phyloP scores from a whole-genome alignment of 192 early-diverging fungal species.

The Pilaira anomala region DNA sequence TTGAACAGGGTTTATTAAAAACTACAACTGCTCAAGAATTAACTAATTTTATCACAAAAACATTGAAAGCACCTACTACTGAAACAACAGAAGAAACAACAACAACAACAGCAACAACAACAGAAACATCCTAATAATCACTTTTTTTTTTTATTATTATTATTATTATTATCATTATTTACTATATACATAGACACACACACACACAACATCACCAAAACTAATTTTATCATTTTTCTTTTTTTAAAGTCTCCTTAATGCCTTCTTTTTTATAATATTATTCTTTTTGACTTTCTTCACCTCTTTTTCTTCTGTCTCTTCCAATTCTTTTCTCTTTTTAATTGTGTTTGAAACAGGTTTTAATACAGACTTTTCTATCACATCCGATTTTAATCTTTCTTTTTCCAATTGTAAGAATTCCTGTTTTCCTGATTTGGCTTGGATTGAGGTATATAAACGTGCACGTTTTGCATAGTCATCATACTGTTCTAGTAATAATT shows the following conservation, averaged over 20 bases:
- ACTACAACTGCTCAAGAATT: slow-evolving; percentile 21
- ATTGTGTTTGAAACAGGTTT: too few relatives aligned
- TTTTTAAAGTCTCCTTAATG: background rate
- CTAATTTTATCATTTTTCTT: too few relatives aligned
- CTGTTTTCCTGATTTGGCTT: slow-evolving; percentile 51
- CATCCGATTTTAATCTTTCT: background rate
- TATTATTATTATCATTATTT: background rate
- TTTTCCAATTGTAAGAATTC: slow-evolving; percentile 10
- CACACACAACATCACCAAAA: too few relatives aligned
- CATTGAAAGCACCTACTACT: too few relatives aligned
- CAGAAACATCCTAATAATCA: background rate
- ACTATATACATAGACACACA: background rate
- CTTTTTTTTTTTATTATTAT: background rate
- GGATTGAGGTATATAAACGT: slow-evolving; percentile 73
- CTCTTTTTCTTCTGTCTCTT: background rate
- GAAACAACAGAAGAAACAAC: too few relatives aligned
- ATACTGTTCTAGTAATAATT: slow-evolving; percentile 84
- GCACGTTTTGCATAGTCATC: slow-evolving; percentile 82
- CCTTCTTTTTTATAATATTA: background rate
- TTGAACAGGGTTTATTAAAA: slow-evolving; percentile 28
- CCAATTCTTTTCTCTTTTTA: background rate
- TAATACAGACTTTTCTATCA: background rate
- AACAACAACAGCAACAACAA: too few relatives aligned
- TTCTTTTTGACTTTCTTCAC: background rate
- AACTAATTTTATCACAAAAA: slow-evolving; percentile 21